Conservation (phyloP, 2,329 filamentous ascomycete genomes). For the Trematosphaeria pertusa region DNA sequence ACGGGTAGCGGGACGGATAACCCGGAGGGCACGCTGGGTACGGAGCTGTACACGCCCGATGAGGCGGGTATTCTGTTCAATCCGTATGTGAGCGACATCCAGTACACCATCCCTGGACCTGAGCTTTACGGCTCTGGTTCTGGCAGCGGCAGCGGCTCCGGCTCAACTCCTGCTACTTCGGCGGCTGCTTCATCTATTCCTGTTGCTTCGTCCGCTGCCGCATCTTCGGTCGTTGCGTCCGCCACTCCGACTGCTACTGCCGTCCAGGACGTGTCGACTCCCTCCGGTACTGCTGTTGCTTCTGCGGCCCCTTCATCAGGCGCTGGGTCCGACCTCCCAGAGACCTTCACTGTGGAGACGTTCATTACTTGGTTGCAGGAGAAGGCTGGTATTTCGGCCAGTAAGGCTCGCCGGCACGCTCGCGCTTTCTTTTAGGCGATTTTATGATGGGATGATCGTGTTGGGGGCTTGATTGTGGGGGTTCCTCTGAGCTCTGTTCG, state of each 20-base stretch:
- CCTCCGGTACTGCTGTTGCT: conserved; percentile 13
- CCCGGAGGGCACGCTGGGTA: conserved; percentile 58
- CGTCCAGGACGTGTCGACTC: too few species aligned
- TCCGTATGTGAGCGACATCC: conserved; percentile 44
- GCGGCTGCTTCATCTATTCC: conserved; percentile 15
- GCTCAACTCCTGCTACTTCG: conserved; percentile 12
- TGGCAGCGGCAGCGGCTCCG: conserved; percentile 2
- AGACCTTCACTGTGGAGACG: conserved; percentile 42
- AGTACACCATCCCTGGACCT: conserved; percentile 55
- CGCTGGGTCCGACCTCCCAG: conserved; percentile 24
- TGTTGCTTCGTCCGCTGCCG: conserved; percentile 2
- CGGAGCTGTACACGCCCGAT: conserved; percentile 53
- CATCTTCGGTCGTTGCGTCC: conserved; percentile 3
- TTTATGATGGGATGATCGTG: too few species aligned
- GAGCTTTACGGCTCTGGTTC: conserved; percentile 34
- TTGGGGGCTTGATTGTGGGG: too few species aligned
- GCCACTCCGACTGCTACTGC: background rate
- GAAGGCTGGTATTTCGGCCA: conserved; percentile 23
- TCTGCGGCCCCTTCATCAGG: conserved; percentile 22
- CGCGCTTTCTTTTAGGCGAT: conserved; percentile 27
- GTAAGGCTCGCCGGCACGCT: conserved; percentile 37
- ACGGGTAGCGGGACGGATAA: conserved; percentile 55
- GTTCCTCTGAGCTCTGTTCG: too few species aligned
- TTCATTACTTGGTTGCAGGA: conserved; percentile 45
- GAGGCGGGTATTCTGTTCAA: conserved; percentile 54